Conservation (phyloP, 164 flowering plant genomes). For the Stephania cephalantha region DNA sequence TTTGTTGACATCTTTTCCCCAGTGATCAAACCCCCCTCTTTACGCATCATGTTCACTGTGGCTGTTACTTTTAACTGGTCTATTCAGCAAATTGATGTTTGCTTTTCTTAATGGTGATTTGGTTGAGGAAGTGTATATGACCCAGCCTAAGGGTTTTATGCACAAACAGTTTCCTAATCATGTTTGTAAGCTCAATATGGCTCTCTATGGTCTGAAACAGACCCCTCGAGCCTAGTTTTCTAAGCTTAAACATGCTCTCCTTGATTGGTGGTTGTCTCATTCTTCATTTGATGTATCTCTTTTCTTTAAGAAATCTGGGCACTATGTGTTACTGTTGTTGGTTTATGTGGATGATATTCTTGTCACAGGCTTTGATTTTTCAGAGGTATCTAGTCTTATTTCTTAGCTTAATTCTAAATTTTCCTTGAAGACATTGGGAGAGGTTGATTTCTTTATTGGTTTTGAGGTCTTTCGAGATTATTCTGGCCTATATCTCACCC, state of each 20-base stretch:
- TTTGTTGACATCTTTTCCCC: neutral
- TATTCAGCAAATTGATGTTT: neutral
- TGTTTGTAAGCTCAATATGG: neutral
- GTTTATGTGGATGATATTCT: conserved; percentile 1
- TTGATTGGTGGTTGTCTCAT: neutral
- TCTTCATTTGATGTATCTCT: neutral
- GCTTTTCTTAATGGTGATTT: too few relatives aligned
- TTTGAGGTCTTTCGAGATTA: too few relatives aligned
- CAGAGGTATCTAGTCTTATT: too few relatives aligned
- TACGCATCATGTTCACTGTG: neutral
- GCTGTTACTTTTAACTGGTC: neutral
- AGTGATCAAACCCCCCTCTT: neutral
- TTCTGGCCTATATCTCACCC: too few relatives aligned
- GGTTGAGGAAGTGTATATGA: neutral
- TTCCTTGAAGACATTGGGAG: too few relatives aligned
- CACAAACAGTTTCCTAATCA: neutral
- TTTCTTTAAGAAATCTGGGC: neutral
- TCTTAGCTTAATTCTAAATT: too few relatives aligned
- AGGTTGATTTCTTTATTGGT: too few relatives aligned
- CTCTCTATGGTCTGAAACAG: neutral
- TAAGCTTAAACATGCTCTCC: neutral
- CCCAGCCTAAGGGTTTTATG: neutral
- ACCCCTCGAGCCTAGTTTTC: neutral
- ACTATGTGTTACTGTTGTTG: neutral
- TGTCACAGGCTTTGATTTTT: too few relatives aligned